A percentile compares a stretch with the other conserved stretches of the same genome.
Conservation (phyloP, 2,329 filamentous ascomycete genomes). For the Aaosphaeria pasadenensis region DNA sequence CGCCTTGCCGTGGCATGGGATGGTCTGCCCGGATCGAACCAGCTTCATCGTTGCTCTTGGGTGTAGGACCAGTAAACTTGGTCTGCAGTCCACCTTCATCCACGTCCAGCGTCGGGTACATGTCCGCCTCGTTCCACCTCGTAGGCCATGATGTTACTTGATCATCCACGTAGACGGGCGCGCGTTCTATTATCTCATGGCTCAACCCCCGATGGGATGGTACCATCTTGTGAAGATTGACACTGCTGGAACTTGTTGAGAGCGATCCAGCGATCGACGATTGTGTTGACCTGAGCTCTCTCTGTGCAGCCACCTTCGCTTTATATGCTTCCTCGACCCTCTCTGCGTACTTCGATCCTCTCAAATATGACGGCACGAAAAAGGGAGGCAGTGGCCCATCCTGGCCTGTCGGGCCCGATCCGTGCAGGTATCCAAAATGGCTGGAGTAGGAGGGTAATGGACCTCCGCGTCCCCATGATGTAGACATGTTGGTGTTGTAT, state of each 20-base stretch:
- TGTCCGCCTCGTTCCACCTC: conserved; percentile 79
- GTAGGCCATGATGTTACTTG: conserved; percentile 71
- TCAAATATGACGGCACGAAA: conserved; percentile 82
- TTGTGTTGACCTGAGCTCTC: conserved; percentile 40
- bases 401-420: conserved; percentile 17
- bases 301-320: conserved; percentile 53
- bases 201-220: conserved; percentile 70
- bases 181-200: conserved; percentile 79
- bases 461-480: conserved; percentile 42
- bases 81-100: conserved; percentile 71
- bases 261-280: conserved; percentile 47
- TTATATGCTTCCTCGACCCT: conserved; percentile 69
- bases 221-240: conserved; percentile 59
- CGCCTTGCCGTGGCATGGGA: conserved; percentile 83
- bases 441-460: conserved; percentile 47
- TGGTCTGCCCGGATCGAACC: conserved; percentile 79
- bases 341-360: conserved; percentile 72
- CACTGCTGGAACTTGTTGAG: conserved; percentile 57
- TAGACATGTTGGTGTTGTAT: conserved; percentile 42
- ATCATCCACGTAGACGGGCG: conserved; percentile 58
- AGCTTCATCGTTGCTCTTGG: conserved; percentile 68
- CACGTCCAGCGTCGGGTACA: conserved; percentile 70
- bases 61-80: conserved; percentile 54
- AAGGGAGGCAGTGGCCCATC: conserved; percentile 49
- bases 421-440: conserved; percentile 41